Evolutionary conservation across 2,329 filamentous ascomycete genomes (phyloP), one percentile per base, ranked within the genome.

Genomic region (Tricladium varicosporioides): DNA sequence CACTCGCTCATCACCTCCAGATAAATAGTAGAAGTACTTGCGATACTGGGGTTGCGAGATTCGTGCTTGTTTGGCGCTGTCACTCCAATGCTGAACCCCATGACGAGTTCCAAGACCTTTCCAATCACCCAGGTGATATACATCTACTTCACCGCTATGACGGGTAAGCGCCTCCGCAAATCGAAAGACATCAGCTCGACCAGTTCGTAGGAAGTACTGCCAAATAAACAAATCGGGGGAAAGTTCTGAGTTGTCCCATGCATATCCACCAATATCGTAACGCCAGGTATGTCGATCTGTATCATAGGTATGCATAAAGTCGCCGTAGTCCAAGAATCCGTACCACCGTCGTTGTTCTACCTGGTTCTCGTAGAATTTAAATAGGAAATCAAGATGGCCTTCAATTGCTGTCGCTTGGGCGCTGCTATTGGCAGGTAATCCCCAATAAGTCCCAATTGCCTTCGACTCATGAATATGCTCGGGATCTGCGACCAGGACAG

Each of bases 221-320:
- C 84, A 86, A 63, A 86, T 78, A 71, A 80, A 86, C 1, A 86
- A 69, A 62, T 86, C 83, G 0, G 84, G 80, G 0, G 83, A 86
- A 0, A 87, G 73, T 65, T 87, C 83, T 0, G 80, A 83, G 64
- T 86, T 86, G 49, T 86, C 83, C 84, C 84, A 86, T 0, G 82
- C 83, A 57, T 82, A 86, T 0, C 84, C 84, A 2, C 84, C 84
- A 15, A 86, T 69, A 47, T 87, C 84, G 55, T 86, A 86, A 1
- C 81, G 76, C 84, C 84, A 87, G 0, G 74, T 75, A 60, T 86
- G 83, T 4, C 83, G 73, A 65, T 85, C 78, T 0, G 67, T 61
- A 51, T 87, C 83, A 58, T 86, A 86, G 0, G 81, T 80, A 63
- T 87, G 84, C 75, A 83, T 82, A 43, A 86, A 75, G 60, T 87